Base-by-base conservation (phyloP, 768 basidiomycete genomes). In the Amanita polypyramis region DNA sequence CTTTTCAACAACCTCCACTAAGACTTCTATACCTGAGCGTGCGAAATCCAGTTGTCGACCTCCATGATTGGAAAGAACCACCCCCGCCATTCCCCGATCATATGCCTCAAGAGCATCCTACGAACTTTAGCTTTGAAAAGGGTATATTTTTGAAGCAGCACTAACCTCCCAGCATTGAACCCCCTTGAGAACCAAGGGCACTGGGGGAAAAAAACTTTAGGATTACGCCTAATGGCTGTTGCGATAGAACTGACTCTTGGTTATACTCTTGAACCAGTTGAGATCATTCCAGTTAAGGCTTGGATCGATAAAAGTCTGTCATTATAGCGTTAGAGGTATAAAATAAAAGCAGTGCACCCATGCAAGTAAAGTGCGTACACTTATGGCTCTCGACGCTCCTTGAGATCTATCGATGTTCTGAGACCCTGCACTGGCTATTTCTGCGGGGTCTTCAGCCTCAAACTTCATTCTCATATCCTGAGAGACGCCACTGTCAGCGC, bases 391-490 rank as follows among this genome's bases (percentile, higher is more conserved):
- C 4, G 96, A 93, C 7, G 91, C 94, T 29, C 95, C 95, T 61
- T 96, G 88, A 45, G 85, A 81, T 36, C 86, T 78, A 57, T 93
- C 82, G 37, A 93, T 78, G 6, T 69, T 72, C 33, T 69, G 60
- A 11, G 72, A 67, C 2, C 79, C 81, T 23, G 68, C 60, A 53
- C 73, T 75, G 20, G 64, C 69, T 7, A 77, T 74, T 51, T 76
- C 77, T 9, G 74, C 72, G 17, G 76, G 76, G 55, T 80, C 80
- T 29, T 82, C 85, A 2, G 85, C 91, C 33, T 86, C 89, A 52
- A 97, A 97, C 60, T 92, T 95, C 80, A 86, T 86, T 20, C 95
- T 75, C 93, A 98, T 97, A 59, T 98, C 95, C 80, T 70, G 29
- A 20, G 47, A 12, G 11, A 19, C 23, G 29, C 43, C 42, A n/a